A percentile compares a stretch with the other conserved stretches of the same genome.
Evolutionary conservation across 805 yeast species (phyloP).

Genomic region (Isabelozyma rhagii): DNA sequence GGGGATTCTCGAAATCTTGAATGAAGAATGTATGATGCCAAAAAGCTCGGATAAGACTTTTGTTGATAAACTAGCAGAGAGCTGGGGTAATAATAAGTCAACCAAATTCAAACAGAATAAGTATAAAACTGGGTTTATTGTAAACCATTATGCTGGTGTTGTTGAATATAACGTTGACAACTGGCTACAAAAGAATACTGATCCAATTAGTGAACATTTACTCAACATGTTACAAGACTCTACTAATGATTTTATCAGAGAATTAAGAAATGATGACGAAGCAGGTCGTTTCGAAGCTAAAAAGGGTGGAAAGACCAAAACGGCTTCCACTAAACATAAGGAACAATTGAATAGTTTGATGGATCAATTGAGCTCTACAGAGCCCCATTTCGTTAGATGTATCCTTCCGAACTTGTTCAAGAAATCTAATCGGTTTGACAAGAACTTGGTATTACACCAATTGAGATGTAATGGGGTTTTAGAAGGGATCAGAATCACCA

Average conservation of each 20-base stretch:
- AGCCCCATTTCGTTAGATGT: constrained; percentile 96
- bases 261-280: constrained; percentile 40
- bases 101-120: constrained; percentile 68
- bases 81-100: constrained; percentile 46
- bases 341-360: constrained; percentile 74
- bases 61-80: constrained; percentile 68
- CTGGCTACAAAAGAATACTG: constrained; percentile 93
- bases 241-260: constrained; percentile 49
- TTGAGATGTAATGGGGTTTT: constrained; percentile 95
- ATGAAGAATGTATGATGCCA: constrained; percentile 95
- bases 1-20: constrained; percentile 81
- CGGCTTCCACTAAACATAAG: constrained; percentile 86
- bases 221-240: constrained; percentile 60
- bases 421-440: constrained; percentile 68
- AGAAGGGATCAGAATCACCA: constrained; percentile 95
- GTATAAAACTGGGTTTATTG: constrained; percentile 70
- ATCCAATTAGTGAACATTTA: constrained; percentile 81
- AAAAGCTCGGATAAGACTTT: constrained; percentile 81
- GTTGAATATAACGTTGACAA: constrained; percentile 92
- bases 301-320: constrained; percentile 29
- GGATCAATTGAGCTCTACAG: constrained; percentile 71
- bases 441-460: constrained; percentile 77
- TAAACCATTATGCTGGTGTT: constrained; percentile 92
- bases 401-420: constrained; percentile 85
- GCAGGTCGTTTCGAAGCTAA: not conserved